Conservation (phyloP, 2,329 filamentous ascomycete genomes). For the Penicillium sclerotigenum region DNA sequence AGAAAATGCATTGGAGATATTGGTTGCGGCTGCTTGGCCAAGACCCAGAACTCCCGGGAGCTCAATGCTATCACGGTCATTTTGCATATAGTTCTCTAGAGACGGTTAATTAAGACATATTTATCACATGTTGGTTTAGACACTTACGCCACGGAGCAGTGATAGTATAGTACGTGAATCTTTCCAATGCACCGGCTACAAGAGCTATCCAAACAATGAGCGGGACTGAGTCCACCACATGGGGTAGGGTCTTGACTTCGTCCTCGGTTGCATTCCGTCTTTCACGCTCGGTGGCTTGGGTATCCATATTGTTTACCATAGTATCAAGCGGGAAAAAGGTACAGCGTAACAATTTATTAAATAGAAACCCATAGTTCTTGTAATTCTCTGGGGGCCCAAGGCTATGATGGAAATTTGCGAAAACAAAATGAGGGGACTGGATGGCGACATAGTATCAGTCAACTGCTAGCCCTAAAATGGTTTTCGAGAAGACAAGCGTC, state of each 20-base stretch:
- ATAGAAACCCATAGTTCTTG: not conserved
- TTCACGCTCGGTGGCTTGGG: not conserved
- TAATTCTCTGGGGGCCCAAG: not conserved
- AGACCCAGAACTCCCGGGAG: not conserved
- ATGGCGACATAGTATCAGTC: not conserved
- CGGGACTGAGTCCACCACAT: not conserved
- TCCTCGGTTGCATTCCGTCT: not conserved
- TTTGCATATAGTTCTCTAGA: not conserved
- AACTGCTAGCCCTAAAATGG: not conserved
- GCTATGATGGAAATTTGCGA: not conserved
- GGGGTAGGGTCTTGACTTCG: not conserved
- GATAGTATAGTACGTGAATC: not conserved
- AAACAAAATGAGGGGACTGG: not conserved
- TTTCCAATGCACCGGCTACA: not conserved
- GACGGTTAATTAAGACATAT: not conserved
- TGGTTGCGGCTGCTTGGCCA: not conserved
- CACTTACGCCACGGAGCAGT: not conserved
- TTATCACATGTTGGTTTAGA: not conserved
- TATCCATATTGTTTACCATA: not conserved
- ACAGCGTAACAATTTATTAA: not conserved
- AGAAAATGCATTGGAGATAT: not conserved
- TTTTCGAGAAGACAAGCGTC: not conserved
- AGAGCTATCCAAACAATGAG: not conserved
- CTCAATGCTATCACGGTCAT: not conserved
- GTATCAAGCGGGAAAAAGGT: not conserved